phyloP scores from a whole-genome alignment of 805 yeast species.

The Clavispora santaluciae region DNA sequence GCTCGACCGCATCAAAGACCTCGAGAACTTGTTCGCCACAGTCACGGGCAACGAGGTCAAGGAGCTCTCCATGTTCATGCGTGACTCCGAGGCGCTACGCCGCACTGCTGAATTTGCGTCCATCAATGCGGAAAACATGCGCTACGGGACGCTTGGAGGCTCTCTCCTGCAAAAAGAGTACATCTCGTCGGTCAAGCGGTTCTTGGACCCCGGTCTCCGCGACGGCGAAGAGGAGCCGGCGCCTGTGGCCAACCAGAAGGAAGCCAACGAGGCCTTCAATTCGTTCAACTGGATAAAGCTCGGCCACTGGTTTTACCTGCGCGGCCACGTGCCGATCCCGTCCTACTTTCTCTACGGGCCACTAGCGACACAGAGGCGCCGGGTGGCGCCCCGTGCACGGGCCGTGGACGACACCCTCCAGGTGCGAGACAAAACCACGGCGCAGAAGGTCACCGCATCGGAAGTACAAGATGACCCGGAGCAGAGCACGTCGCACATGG shows the following conservation, averaged over 20 bases:
- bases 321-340: slow-evolving; percentile 45
- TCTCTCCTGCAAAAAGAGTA: slow-evolving; percentile 47
- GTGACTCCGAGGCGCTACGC: slow-evolving; percentile 61
- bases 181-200: slow-evolving; percentile 30
- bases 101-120: slow-evolving; percentile 61
- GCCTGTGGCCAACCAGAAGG: slow-evolving; percentile 11
- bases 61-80: slow-evolving; percentile 33
- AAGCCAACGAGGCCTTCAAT: slow-evolving; percentile 28
- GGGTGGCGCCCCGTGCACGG: slow-evolving; percentile 27
- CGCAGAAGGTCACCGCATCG: slow-evolving; percentile 47
- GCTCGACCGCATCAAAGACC: slow-evolving; percentile 37
- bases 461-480: slow-evolving; percentile 48
- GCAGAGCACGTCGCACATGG: slow-evolving; percentile 62
- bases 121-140: slow-evolving; percentile 56
- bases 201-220: slow-evolving; percentile 17
- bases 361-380: slow-evolving; percentile 53
- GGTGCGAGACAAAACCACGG: slow-evolving; percentile 29
- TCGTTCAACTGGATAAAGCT: slow-evolving; percentile 55
- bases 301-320: slow-evolving; percentile 47
- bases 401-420: slow-evolving; percentile 41
- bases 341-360: slow-evolving; percentile 71
- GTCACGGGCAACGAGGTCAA: slow-evolving; percentile 32
- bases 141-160: slow-evolving; percentile 52
- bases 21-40: slow-evolving; percentile 43
- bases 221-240: slow-evolving; percentile 4